Base-by-base conservation (phyloP, 2,329 filamentous ascomycete genomes). In the Colletotrichum limetticola region DNA sequence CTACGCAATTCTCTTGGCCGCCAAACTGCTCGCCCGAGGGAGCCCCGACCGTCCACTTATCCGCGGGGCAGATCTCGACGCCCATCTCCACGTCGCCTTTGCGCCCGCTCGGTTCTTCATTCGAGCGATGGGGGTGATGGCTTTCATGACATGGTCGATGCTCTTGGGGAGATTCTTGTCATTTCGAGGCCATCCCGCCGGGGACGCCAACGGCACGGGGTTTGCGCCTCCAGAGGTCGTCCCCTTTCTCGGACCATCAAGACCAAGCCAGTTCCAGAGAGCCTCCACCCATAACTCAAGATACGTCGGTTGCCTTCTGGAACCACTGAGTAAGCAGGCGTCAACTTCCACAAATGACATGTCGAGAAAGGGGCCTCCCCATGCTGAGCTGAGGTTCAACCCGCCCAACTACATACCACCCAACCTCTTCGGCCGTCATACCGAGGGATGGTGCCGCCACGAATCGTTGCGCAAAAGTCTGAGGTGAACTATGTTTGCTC, bases 261-360 rank as follows among this genome's bases (percentile, higher is more conserved):
- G 52, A 30, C 24, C 5, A 30, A 49, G 24, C 49, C 26, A 37
- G 24, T 55, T 42, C 55, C 57, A 58, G 24, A n/a, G 52, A 61
- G 60, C 49, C 53, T 53, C 24, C 19, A 26, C 30, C 37, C 4
- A 6, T 12, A 16, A 5, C 61, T 24, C n/a, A 3, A 49, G 42
- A n/a, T 49, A 26, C 57, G 61, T 61, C 30, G 49, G 56, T 49
- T 49, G 60, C 56, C 60, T 74, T 66, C 57, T 55, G 62, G 71
- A 67, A 74, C 62, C 63, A 59, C 62, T 56, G 28, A 61, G 46
- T 57, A 49, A 58, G 28, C 68, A 32, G 28, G 35, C 16, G 14
- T 66, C 24, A 42, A 68, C 68, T 59, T 62, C 61, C 61, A 67
- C 68, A 68, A 72, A 67, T 52, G 68, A 64, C 58, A 72, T 72